phyloP scores from a whole-genome alignment of 2,329 filamentous ascomycete genomes.

The Aspergillus hortae region DNA sequence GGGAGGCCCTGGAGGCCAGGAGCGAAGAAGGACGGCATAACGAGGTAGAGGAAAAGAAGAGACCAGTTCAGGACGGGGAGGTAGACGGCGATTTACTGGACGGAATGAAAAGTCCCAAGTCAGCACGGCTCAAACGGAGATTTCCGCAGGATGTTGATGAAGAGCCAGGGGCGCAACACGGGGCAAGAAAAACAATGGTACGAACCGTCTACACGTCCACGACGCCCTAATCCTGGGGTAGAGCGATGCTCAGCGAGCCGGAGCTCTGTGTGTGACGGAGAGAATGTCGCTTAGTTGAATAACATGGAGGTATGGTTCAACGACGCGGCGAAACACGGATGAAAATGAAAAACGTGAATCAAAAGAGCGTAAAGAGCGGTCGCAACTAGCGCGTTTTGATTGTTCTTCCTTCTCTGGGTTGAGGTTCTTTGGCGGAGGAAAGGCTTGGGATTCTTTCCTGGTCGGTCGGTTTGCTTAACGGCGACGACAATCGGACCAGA shows the following conservation, averaged over 20 bases:
- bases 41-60: conserved; percentile 10
- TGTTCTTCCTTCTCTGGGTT: conserved; percentile 14
- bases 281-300: conserved; percentile 35
- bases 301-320: conserved; percentile 35
- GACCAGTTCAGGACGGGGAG: conserved; percentile 34
- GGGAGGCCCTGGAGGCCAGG: conserved; percentile 40
- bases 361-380: conserved; percentile 25
- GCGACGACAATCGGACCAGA: conserved; percentile 1
- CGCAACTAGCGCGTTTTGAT: conserved; percentile 14
- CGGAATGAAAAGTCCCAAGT: conserved; percentile 12
- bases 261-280: conserved; percentile 31
- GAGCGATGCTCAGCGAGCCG: conserved; percentile 41
- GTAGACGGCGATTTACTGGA: conserved; percentile 32
- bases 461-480: conserved; percentile 1
- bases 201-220: conserved; percentile 43
- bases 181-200: conserved; percentile 14
- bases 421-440: conserved; percentile 4
- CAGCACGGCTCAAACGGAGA: conserved; percentile 16
- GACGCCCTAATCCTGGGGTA: conserved; percentile 37
- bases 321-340: conserved; percentile 12
- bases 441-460: conserved; percentile 5
- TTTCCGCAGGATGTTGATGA: conserved; percentile 3
- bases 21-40: conserved; percentile 43
- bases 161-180: not conserved
- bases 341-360: conserved; percentile 2